Base-by-base conservation (phyloP, 1,284 basidiomycete genomes). In the Cutaneotrichosporon dermatis region DNA sequence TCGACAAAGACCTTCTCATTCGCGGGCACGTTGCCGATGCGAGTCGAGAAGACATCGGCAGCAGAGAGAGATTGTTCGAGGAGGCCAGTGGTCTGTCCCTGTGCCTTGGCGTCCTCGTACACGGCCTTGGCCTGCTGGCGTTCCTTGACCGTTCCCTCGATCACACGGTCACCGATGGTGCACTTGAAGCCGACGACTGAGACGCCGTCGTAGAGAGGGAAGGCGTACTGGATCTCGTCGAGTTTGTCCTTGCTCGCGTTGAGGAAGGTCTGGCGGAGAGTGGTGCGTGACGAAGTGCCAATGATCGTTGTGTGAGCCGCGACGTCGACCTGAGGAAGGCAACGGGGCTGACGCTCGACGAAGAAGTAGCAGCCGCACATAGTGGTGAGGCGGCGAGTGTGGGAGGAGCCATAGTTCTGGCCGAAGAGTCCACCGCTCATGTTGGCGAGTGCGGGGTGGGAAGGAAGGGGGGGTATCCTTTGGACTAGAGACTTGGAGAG, bases 191-290 rank as follows among this genome's bases (percentile, higher is more conserved):
- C 80, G 54, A 82, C 83, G 3, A 84, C 79, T 0, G 82, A 81
- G 0, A 80, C 80, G n/a, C 72, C 76, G 0, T 81, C 83, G 1
- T 85, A 86, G 1, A 86, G 79, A 1, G 85, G 85, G 63, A 87
- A 86, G 48, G 81, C 76, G 67, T 85, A 87, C 42, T 81, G 80
- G 7, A 82, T 83, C 51, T 80, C 76, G 44, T 73, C 63, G 0
- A 83, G 82, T 0, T 76, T 58, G 12, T 63, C 59, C 12, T 68
- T 60, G 1, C 72, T 71, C 0, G 75, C 60, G 65, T 86, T 84
- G 13, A 57, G 65, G 67, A 82, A 87, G 0, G 66, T 70, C 60
- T 86, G 85, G 0, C 67, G 68, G n/a, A 87, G 66, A 0, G 78
- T 76, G 6, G 85, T 80, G 15, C 79, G 77, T 0, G 83, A 82